phyloP scores from a whole-genome alignment of 805 yeast genomes.

The Lachancea dasiensis region DNA sequence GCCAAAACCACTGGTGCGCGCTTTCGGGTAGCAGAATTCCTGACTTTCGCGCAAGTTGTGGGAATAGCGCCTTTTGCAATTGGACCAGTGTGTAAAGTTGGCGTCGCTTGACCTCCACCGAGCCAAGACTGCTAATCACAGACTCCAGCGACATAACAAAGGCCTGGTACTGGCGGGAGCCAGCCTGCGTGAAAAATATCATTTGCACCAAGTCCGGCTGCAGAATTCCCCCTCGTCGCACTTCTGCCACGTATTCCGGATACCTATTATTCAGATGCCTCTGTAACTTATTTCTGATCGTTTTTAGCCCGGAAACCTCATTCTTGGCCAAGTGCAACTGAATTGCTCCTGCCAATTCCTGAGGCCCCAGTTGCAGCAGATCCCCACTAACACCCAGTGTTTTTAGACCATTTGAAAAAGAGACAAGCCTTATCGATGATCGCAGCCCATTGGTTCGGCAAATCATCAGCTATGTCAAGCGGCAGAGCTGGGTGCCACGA shows the following conservation, averaged over 20 bases:
- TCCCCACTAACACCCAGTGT: background rate
- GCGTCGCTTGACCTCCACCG: constrained; percentile 10
- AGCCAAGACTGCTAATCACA: constrained; percentile 1
- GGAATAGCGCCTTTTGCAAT: constrained; percentile 18
- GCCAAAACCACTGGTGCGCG: constrained; percentile 28
- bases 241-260: constrained; percentile 5
- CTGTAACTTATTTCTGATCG: constrained; percentile 14
- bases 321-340: background rate
- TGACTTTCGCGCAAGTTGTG: constrained; percentile 8
- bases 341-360: constrained; percentile 1
- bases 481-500: no score
- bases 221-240: constrained; percentile 4
- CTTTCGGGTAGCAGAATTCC: constrained; percentile 18
- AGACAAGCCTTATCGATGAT: background rate
- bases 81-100: constrained; percentile 17
- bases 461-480: no score
- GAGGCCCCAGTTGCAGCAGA: background rate
- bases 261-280: constrained; percentile 10
- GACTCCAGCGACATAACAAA: constrained; percentile 10
- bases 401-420: background rate
- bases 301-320: constrained; percentile 9
- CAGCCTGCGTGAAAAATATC: constrained; percentile 13
- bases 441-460: background rate
- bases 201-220: constrained; percentile 9
- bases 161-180: constrained; percentile 12